Evolutionary conservation across 805 yeast genomes (phyloP), one percentile per base, ranked within the genome.

Genomic region (Barnettozyma vustinii): DNA sequence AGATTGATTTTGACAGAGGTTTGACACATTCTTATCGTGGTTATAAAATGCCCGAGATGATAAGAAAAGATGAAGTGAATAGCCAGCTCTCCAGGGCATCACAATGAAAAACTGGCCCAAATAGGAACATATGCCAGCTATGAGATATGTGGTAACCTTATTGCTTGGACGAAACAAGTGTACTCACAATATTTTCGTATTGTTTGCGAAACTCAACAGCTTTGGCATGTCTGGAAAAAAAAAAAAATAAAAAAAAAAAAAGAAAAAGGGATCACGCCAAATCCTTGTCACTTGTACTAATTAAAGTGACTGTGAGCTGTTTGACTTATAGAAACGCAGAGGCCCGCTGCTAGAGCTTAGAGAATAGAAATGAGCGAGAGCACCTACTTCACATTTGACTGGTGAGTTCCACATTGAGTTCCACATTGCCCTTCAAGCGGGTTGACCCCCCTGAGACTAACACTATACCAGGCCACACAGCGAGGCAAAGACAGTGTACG

Each of bases 401-500:
- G 53, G 53, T 50, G 47, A 37, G 54, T 48, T 30, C n/a, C n/a
- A n/a, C n/a, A n/a, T 30, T 15, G 16, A 13, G 8, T 30, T 30
- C 5, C 12, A n/a, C n/a, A n/a, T n/a, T n/a, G n/a, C 33, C 33
- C 12, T 30, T 12, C 13, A 26, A 9, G 16, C 15, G 12, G 12
- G 33, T 23, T 23, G 25, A 23, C 25, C 8, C 25, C n/a, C 26
- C 13, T 7, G 13, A 27, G 40, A 37, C 40, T 37, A 37, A 37
- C 40, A 5, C 6, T 12, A 23, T 2, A 19, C 8, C 27, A 69
- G 72, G 72, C 69, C 69, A 8, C 52, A 51, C 2, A 40, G 53
- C 3, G 51, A 48, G 41, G 66, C 62, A 6, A 52, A 52, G 3
- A 60, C 67, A n/a, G 84, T 80, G 40, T 76, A 73, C 52, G 79